Evolutionary conservation across 164 flowering plant genomes (phyloP), one percentile per base, ranked within the genome.

Genomic region (Magnolia officinalis): DNA sequence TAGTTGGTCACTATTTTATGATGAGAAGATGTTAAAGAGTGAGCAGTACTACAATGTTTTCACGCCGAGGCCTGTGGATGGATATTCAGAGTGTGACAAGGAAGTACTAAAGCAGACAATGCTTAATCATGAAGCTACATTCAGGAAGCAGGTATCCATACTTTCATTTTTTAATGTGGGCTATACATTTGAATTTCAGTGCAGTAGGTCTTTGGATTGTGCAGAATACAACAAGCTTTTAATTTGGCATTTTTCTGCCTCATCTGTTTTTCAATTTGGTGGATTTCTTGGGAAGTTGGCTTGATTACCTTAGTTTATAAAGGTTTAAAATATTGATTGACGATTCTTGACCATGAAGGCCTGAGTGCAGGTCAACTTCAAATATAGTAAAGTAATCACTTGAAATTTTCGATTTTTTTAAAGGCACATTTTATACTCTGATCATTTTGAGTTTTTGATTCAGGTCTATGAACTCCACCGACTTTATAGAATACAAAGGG

Each of bases 381-480:
- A 3, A 11, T 55, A 10, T 55, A 11, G 19, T 9, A 14, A 16
- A 11, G 61, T 9, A 55, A 16, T 55, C 13, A 55, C 18, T 55
- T 8, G 61, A 11, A 37, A 55, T 55, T 2, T 55, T 55, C 10
- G 13, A 55, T 55, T 55, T 55, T 52, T 55, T 55, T 55, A 55
- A 55, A 55, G 61, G 61, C 61, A 55, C 19, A 55, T 16, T 55
- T 11, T 55, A 55, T 68, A 18, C n/a, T 4, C 16, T 8, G 18
- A 18, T 68, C 45, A 37, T 37, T 37, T 37, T 37, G 26, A 24
- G 49, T 67, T 73, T 66, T 9, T 72, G 16, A 49, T 81, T 19
- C 82, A 96, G 99, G 97, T 96, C 58, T 81, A 21, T 83, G 97
- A 96, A 83, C 93, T 96, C 76, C 99, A 96, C 78, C 97, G 98